These are phyloP conservation scores for Xylaria bambusicola DNA, from an alignment of 495 filamentous ascomycete species.

Conservation along the genomic window DNA sequence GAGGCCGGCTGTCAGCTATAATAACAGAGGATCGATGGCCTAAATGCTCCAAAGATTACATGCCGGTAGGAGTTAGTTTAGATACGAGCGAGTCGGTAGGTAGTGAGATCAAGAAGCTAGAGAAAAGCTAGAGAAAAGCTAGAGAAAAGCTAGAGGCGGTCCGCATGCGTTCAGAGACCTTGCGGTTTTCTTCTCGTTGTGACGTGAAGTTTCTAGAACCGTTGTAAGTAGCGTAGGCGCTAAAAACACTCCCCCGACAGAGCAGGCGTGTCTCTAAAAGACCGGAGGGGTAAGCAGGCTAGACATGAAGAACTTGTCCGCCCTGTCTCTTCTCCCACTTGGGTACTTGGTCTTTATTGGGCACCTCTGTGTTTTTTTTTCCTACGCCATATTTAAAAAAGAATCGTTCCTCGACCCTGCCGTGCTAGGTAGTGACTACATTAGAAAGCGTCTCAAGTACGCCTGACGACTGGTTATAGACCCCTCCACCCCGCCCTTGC, in stretches of 20 bases:
- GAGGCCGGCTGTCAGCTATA: too few species aligned
- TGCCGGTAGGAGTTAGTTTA: too few species aligned
- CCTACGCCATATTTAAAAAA: constrained; percentile 7
- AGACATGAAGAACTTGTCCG: constrained; percentile 10
- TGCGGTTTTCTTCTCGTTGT: not conserved
- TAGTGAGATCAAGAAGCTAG: not conserved
- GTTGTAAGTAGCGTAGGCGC: too few species aligned
- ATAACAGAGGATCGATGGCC: too few species aligned
- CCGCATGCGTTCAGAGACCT: constrained; percentile 8
- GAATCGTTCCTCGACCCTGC: constrained; percentile 1
- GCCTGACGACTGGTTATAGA: not conserved
- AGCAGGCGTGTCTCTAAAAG: too few species aligned
- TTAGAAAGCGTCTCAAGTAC: too few species aligned
- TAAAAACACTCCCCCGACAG: too few species aligned
- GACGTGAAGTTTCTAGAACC: constrained; percentile 23
- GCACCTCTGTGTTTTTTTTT: constrained; percentile 32
- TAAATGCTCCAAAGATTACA: too few species aligned
- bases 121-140: too few species aligned
- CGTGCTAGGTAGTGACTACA: constrained; percentile 4
- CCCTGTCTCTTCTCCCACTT: constrained; percentile 13
- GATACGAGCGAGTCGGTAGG: not conserved
- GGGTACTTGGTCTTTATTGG: constrained; percentile 35
- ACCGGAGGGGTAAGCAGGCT: constrained; percentile 19
- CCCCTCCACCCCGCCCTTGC: not conserved
- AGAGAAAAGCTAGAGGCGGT: too few species aligned